phyloP scores from a whole-genome alignment of 164 flowering plant species.

The Aristolochia contorta region DNA sequence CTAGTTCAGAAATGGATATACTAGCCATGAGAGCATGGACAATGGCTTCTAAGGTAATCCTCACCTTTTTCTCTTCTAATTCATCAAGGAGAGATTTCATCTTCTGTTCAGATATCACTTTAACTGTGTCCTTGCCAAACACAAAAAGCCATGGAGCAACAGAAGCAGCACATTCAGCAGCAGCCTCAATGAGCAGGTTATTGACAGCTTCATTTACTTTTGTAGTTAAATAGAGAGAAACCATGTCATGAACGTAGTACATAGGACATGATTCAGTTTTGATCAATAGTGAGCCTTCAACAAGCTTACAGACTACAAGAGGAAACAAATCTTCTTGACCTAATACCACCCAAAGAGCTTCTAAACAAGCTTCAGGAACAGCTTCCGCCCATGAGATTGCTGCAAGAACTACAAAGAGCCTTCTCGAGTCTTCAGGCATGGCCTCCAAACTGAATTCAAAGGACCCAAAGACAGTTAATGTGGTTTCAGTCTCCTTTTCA shows the following conservation, averaged over 20 bases:
- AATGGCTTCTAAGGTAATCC: conserved; percentile 25
- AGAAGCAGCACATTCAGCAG: conserved; percentile 20
- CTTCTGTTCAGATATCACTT: conserved; percentile 21
- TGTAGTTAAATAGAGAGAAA: conserved; percentile 31
- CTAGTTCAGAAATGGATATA: conserved; percentile 36
- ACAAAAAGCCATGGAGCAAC: conserved; percentile 35
- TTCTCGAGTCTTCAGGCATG: conserved; percentile 32
- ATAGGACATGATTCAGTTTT: conserved; percentile 26
- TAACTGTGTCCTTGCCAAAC: conserved; percentile 32
- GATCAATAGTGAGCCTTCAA: conserved; percentile 37
- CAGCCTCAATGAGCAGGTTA: conserved; percentile 17
- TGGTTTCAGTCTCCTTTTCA: conserved; percentile 38
- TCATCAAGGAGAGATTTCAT: conserved; percentile 15
- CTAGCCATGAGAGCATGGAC: conserved; percentile 37
- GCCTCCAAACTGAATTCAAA: conserved; percentile 49
- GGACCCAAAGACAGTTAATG: conserved; percentile 38
- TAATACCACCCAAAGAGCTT: conserved; percentile 32
- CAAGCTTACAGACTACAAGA: conserved; percentile 38
- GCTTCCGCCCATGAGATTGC: conserved; percentile 40
- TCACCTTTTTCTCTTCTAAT: conserved; percentile 21
- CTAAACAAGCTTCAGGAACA: conserved; percentile 43
- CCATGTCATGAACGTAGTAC: conserved; percentile 44
- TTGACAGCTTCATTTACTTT: conserved; percentile 24
- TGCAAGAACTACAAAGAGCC: conserved; percentile 30
- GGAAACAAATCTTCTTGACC: conserved; percentile 32